Evolutionary conservation across 164 flowering plant species (phyloP).

Genomic region (Tinospora cordifolia): DNA sequence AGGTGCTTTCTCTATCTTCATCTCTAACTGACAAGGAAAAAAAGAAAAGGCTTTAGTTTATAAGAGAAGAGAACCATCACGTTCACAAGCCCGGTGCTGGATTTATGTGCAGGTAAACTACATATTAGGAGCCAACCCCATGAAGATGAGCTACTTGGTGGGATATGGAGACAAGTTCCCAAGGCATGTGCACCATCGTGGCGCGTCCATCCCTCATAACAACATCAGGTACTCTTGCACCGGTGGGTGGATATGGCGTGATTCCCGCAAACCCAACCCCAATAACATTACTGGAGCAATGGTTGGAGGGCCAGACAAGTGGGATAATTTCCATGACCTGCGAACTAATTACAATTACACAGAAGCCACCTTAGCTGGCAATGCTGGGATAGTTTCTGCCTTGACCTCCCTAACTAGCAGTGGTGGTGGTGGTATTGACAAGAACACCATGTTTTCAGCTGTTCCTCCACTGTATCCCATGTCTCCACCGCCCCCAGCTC

Average conservation of each 20-base stretch:
- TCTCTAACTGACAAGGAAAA: neutral
- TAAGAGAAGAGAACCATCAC: too few species aligned
- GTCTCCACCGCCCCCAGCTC: constrained; percentile 58
- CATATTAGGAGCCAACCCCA: constrained; percentile 69
- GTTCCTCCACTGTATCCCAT: constrained; percentile 52
- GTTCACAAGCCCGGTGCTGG: too few species aligned
- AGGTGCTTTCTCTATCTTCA: constrained; percentile 26
- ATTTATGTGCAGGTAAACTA: constrained; percentile 42
- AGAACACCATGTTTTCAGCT: constrained; percentile 54
- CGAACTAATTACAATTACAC: constrained; percentile 48
- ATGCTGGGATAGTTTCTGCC: constrained; percentile 84
- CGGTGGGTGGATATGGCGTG: constrained; percentile 59
- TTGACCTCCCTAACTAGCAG: constrained; percentile 52
- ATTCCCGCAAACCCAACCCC: constrained; percentile 47
- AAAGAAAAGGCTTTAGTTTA: too few species aligned
- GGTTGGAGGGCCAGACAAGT: constrained; percentile 81
- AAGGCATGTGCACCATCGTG: constrained; percentile 68
- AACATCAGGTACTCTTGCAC: constrained; percentile 43
- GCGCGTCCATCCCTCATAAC: constrained; percentile 65
- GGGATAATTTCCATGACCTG: constrained; percentile 50
- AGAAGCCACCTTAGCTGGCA: constrained; percentile 79
- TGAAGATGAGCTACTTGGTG: constrained; percentile 77
- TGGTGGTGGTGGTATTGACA: constrained; percentile 29
- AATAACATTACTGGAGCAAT: constrained; percentile 70
- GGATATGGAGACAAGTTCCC: constrained; percentile 66